Evolutionary conservation across 768 basidiomycete species (phyloP), one percentile per base, ranked within the genome.

Genomic region (Austroboletus festivus): DNA sequence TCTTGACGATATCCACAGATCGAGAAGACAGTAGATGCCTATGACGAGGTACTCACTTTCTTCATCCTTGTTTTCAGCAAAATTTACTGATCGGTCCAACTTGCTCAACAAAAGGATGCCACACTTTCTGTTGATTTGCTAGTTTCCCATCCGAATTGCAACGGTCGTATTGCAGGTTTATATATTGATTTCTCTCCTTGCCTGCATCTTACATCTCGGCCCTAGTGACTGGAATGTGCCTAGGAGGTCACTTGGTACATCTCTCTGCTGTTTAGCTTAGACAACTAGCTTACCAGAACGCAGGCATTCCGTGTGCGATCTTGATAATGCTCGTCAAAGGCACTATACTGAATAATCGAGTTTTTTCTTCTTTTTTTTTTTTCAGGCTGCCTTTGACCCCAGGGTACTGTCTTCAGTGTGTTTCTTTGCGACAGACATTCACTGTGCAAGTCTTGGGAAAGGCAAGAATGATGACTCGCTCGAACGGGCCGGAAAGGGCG

Each of bases 341-440:
- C 21, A 13, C 19, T 23, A 10, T 5, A 26, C 38, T 56, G 39
- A 60, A 44, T 19, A 5, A 4, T 22, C 23, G 3, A 3, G 5
- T 13, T 15, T n/a, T n/a, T n/a, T n/a, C n/a, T n/a, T n/a, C n/a
- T n/a, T n/a, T n/a, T n/a, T n/a, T n/a, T 3, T 37, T 52, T 35
- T 16, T 5, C 49, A 94, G 90, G 90, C 90, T 42, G 89, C 93
- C 0, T 93, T 97, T 62, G 88, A 98, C 63, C 72, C 77, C 5
- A 82, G 94, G 28, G 79, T 96, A 20, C 73, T 90, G 3, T 74
- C 94, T 1, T 78, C 89, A 0, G 89, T 95, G 35, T 96, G 93
- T 70, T 97, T 90, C 73, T 98, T 97, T 61, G 92, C 89, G 2
- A 98, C 95, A 15, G 93, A 95, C 64, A 82, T 98, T 39, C 95